Evolutionary conservation across 495 filamentous ascomycete species (phyloP), one percentile per base, ranked within the genome.

Genomic region (Aspergillus biplanus): DNA sequence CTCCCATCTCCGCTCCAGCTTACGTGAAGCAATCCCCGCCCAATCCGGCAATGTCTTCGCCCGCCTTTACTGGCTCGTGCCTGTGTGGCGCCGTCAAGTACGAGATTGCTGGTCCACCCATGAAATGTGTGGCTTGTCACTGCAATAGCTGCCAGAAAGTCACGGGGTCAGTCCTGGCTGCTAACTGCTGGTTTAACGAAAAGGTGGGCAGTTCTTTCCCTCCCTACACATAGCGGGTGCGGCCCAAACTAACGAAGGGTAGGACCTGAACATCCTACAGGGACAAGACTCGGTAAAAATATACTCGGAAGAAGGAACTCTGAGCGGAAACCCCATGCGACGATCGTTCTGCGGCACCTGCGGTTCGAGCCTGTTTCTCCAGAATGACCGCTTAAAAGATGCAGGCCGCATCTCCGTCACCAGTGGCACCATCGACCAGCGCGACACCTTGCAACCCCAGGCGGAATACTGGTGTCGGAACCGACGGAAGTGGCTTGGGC

Each of bases 321-420:
- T 7, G 0, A 59, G 62, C 4, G 63, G 66, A 16, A 13, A 48
- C 7, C 16, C 50, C 3, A 39, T 68, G 33, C 16, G 55, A 32
- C 63, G 63, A 1, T 65, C 63, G 6, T 68, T 68, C 53, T 68
- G 66, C 33, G 16, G 13, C n/a, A 61, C 13, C 9, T 68, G 66
- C 32, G 66, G 66, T 8, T 68, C 66, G 1, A 49, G 3, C 6
- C 35, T 68, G 6, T 68, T 68, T 33, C 33, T 58, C 12, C n/a
- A 31, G 0, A 48, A 34, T 11, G 46, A 50, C 0, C 9, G 12
- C 4, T 7, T 58, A 16, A 53, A 53, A 11, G 11, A 48, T 6
- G 6, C 3, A 3, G 46, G 34, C 1, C 5, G 16, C 7, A 13
- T 66, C 1, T 27, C 34, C 0, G 64, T 66, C 21, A 54, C 64